These are phyloP conservation scores for Yarrowia galli DNA, from an alignment of 1,139 yeast genomes.

Conservation along the genomic window DNA sequence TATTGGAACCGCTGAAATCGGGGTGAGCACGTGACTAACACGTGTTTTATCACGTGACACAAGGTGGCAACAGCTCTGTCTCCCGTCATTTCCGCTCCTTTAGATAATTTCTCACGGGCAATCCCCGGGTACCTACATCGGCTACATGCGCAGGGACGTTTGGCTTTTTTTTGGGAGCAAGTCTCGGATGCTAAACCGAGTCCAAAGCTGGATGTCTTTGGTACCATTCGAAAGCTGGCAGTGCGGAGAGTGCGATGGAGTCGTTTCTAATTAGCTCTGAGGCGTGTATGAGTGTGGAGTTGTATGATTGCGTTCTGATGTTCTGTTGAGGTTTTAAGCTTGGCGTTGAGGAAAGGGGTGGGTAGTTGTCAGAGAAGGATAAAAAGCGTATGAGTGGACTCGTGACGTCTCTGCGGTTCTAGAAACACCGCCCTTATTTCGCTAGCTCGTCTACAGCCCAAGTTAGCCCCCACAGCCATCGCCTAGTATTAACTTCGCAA, in stretches of 20 bases:
- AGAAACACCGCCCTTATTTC: background rate
- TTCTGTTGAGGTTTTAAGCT: background rate
- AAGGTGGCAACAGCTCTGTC: no score
- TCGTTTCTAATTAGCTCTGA: background rate
- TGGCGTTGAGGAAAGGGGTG: background rate
- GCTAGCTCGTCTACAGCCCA: background rate
- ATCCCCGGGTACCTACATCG: constrained; percentile 24
- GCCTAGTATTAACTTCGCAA: background rate
- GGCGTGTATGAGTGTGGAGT: background rate
- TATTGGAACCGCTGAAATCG: no score
- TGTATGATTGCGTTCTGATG: background rate
- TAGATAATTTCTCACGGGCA: background rate
- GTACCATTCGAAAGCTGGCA: background rate
- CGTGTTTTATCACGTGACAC: background rate
- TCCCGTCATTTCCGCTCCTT: no score
- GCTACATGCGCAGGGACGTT: background rate
- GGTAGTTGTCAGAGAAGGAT: background rate
- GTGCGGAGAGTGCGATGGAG: background rate
- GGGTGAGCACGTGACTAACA: background rate
- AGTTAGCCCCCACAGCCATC: background rate
- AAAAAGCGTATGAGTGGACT: background rate
- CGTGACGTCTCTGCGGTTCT: background rate
- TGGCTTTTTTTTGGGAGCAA: constrained; percentile 24
- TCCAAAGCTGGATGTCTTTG: background rate
- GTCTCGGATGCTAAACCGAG: background rate